These are phyloP conservation scores for Fusarium papillatum DNA, from an alignment of 2,329 filamentous ascomycete species.

Conservation along the genomic window DNA sequence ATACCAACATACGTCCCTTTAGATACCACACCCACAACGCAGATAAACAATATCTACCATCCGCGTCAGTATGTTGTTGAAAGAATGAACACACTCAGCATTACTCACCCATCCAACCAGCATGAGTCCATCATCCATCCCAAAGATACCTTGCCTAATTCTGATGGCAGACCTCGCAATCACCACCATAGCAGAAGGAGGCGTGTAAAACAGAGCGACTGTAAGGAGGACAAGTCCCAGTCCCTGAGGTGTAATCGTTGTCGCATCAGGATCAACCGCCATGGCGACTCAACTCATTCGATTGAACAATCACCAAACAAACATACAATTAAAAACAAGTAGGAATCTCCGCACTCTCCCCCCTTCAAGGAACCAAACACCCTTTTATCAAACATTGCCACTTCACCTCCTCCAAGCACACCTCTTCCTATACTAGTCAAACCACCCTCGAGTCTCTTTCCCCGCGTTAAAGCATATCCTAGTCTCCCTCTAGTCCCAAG, in stretches of 20 bases:
- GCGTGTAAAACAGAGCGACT: constrained; percentile 15
- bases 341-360: background rate
- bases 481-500: background rate
- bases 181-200: constrained; percentile 2
- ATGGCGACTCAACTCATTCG: background rate
- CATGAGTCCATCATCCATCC: constrained; percentile 31
- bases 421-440: background rate
- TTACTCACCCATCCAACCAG: constrained; percentile 29
- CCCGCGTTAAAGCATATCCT: background rate
- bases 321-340: background rate
- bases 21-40: background rate
- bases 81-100: background rate
- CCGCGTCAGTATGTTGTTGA: background rate
- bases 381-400: background rate
- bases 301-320: background rate
- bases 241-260: constrained; percentile 12
- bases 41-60: constrained; percentile 21
- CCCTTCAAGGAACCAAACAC: background rate
- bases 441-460: background rate
- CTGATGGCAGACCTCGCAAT: constrained; percentile 14
- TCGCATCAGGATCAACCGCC: constrained; percentile 5
- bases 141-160: constrained; percentile 13
- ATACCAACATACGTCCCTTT: constrained; percentile 13
- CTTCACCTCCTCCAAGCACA: background rate
- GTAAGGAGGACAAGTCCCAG: constrained; percentile 12